A percentile compares a stretch with the other conserved stretches of the same genome.
These are phyloP conservation scores for Rosa multiflora DNA, from an alignment of 306 rosid genomes.

Conservation along the genomic window DNA sequence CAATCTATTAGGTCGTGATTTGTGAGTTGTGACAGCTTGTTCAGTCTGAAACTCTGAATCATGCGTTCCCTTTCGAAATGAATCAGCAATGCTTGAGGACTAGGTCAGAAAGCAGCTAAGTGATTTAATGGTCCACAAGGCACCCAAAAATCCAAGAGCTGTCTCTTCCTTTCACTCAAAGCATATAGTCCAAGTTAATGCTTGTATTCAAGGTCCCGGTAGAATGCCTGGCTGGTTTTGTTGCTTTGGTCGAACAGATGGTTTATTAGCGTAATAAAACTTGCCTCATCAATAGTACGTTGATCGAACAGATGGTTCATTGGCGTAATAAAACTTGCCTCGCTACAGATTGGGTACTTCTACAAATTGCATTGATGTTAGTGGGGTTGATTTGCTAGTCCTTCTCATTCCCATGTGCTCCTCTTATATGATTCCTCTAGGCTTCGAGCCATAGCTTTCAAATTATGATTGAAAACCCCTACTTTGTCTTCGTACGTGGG, in stretches of 20 bases:
- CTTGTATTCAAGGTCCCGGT: background rate
- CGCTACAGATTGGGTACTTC: background rate
- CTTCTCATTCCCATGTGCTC: constrained; percentile 1
- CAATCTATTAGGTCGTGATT: background rate
- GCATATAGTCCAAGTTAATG: background rate
- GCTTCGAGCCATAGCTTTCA: background rate
- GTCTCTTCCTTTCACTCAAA: constrained; percentile 1
- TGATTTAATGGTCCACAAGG: background rate
- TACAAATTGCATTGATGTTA: background rate
- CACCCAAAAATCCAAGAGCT: background rate
- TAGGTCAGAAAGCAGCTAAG: background rate
- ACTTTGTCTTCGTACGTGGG: background rate
- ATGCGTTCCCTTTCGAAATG: background rate
- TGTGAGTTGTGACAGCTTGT: background rate
- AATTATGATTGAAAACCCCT: background rate
- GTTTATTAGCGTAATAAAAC: background rate
- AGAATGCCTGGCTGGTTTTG: background rate
- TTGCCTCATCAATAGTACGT: background rate
- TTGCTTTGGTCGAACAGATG: background rate
- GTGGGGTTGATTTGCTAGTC: background rate
- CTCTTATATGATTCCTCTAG: background rate
- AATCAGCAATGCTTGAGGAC: background rate
- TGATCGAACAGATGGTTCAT: background rate
- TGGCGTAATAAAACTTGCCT: background rate
- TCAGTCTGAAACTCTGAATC: background rate